phyloP scores from a whole-genome alignment of 2,329 filamentous ascomycete species.

The Fusarium dlaminii region DNA sequence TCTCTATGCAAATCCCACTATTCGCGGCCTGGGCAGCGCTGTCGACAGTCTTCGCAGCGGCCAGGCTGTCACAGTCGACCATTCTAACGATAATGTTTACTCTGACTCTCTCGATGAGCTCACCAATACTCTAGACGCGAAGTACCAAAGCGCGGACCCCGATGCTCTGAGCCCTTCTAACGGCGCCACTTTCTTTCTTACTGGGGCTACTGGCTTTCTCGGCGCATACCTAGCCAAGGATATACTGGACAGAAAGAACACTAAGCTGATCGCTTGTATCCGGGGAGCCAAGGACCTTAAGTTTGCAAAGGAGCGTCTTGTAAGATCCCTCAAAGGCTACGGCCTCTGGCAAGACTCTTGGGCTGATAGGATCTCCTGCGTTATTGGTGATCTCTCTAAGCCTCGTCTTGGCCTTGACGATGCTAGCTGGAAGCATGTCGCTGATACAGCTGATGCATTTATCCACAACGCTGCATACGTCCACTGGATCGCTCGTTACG shows the following conservation, averaged over 20 bases:
- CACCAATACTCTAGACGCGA: slow-evolving; percentile 57
- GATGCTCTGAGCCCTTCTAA: slow-evolving; percentile 24
- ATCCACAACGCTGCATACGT: background rate
- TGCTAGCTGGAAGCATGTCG: background rate
- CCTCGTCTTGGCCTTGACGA: background rate
- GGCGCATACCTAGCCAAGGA: slow-evolving; percentile 83
- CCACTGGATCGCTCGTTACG: background rate
- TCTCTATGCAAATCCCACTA: slow-evolving; percentile 39
- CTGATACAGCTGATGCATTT: background rate
- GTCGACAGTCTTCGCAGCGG: slow-evolving; percentile 2
- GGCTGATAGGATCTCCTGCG: slow-evolving; percentile 59
- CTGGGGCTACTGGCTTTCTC: slow-evolving; percentile 82
- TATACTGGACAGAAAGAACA: slow-evolving; percentile 59
- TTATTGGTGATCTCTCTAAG: slow-evolving; percentile 74
- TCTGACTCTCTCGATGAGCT: slow-evolving; percentile 59
- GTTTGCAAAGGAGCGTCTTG: slow-evolving; percentile 64
- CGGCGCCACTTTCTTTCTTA: slow-evolving; percentile 67
- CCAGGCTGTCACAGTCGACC: background rate
- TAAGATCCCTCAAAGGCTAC: slow-evolving; percentile 76
- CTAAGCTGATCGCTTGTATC: slow-evolving; percentile 75
- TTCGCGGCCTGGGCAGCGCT: slow-evolving; percentile 30
- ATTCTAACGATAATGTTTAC: background rate
- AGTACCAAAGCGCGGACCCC: slow-evolving; percentile 51
- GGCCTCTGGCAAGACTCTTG: slow-evolving; percentile 80
- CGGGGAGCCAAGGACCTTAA: slow-evolving; percentile 67